These are phyloP conservation scores for Dothistroma pini DNA, from an alignment of 2,329 filamentous ascomycete species.

Conservation along the genomic window DNA sequence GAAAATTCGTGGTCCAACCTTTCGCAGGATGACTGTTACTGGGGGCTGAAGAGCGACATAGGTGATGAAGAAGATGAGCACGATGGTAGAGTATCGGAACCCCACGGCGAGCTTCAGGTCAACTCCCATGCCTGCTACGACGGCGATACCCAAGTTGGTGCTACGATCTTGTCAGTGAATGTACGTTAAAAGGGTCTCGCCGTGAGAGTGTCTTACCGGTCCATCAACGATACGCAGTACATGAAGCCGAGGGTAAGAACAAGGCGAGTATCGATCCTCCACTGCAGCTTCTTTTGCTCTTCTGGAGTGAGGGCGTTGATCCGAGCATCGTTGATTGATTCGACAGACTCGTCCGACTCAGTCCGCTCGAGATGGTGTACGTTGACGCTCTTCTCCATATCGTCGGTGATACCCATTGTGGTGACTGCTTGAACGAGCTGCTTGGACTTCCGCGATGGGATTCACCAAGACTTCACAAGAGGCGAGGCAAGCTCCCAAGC, in stretches of 20 bases:
- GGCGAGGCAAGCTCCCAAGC: background rate
- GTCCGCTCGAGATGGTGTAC: conserved; percentile 27
- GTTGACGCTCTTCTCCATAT: conserved; percentile 23
- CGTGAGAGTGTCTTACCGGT: conserved; percentile 26
- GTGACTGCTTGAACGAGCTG: background rate
- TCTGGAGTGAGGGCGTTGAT: conserved; percentile 49
- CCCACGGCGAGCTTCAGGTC: conserved; percentile 31
- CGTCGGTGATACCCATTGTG: conserved; percentile 19
- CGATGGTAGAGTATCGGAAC: conserved; percentile 44
- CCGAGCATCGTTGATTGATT: conserved; percentile 26
- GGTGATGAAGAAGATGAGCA: conserved; percentile 69
- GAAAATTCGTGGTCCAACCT: conserved; percentile 51
- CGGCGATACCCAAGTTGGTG: conserved; percentile 35
- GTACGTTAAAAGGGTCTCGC: background rate
- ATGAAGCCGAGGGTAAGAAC: conserved; percentile 45
- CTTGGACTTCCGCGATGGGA: background rate
- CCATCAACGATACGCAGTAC: conserved; percentile 36
- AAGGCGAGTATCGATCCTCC: conserved; percentile 60
- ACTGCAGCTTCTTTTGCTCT: conserved; percentile 66
- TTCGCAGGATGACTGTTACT: conserved; percentile 64
- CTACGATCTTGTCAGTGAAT: conserved; percentile 6
- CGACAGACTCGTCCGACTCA: conserved; percentile 23
- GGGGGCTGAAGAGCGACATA: conserved; percentile 70
- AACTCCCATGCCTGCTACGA: conserved; percentile 35
- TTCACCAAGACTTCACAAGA: background rate